Conservation (phyloP, 257 asterid species). For the Rubia yunnanensis region DNA sequence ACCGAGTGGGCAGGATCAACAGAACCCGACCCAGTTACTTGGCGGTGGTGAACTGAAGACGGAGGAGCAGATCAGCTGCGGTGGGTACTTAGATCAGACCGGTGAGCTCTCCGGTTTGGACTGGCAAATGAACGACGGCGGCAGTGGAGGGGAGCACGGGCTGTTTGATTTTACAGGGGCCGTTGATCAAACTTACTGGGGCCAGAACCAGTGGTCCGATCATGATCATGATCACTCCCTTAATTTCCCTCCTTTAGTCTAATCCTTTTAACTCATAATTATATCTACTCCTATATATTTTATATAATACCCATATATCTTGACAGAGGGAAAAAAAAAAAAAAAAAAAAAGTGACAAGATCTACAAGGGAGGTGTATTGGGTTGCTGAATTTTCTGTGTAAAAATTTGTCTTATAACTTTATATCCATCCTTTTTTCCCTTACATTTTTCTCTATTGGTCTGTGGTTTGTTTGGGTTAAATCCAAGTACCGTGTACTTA, state of each 20-base stretch:
- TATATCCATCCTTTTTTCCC: neutral
- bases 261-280: constrained; percentile 13
- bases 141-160: constrained; percentile 40
- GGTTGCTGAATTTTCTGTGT: constrained; percentile 10
- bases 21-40: constrained; percentile 16
- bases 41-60: constrained; percentile 26
- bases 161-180: constrained; percentile 60
- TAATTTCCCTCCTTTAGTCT: constrained; percentile 43
- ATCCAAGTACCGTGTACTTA: constrained; percentile 1
- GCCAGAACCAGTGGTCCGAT: constrained; percentile 57
- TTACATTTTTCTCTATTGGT: neutral
- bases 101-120: constrained; percentile 34
- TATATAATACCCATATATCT: neutral
- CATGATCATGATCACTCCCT: constrained; percentile 59
- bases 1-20: too few species aligned
- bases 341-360: neutral
- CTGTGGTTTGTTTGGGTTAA: neutral
- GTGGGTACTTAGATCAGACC: constrained; percentile 24
- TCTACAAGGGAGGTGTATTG: constrained; percentile 3
- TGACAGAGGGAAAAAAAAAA: neutral
- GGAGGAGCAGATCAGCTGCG: constrained; percentile 25
- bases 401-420: constrained; percentile 10
- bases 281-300: too few species aligned
- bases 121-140: constrained; percentile 36
- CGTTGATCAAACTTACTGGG: constrained; percentile 72